Base-by-base conservation (phyloP, 2,329 filamentous ascomycete genomes). In the Fusarium camptoceras region DNA sequence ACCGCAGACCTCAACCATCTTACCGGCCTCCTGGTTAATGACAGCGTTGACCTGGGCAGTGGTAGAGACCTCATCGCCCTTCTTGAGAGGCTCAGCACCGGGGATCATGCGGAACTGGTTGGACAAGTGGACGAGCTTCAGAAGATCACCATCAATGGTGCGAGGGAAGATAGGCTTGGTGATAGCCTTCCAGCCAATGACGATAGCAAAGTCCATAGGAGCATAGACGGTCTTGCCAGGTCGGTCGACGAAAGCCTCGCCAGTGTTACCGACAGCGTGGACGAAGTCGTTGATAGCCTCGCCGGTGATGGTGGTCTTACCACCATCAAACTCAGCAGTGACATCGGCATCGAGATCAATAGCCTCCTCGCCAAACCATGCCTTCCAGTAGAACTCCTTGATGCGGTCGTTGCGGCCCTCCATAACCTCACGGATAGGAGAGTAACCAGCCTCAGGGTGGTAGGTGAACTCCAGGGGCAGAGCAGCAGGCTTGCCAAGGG, bases 1-100 rank as follows among this genome's bases (percentile, higher is more conserved):
- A 68, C 96, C 96, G 76, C 94, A 98, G n/a, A 99, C 95, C 82
- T 99, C 97, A 20, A 99, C 97, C 94, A 99, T 98, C 87, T 99
- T 99, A 49, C 96, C 96, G 64, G 96, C 94, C 16, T 97, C 94
- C 81, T 99, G 94, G 84, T 98, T 99, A 84, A 99, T 92, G 76
- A 99, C 94, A 18, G 96, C 94, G 76, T 99, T 98, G 83, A 99
- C 93, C 80, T 97, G 94, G 44, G 96, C 96, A 58, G 93, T 97
- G 5, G 96, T 98, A 68, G 94, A 91, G 22, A 99, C 88, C 68
- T 94, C 89, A 78, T 99, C 96, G 30, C 94, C 96, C 84, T 97
- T 97, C 87, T 97, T 97, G 66, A 99, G 84, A 18, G 96, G 95
- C 78, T 97, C 91, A 2, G 95, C 96, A 59, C 97, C 96, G 30